Evolutionary conservation across 148 eudicot genomes (phyloP).

Genomic region (Linanthus parryae): DNA sequence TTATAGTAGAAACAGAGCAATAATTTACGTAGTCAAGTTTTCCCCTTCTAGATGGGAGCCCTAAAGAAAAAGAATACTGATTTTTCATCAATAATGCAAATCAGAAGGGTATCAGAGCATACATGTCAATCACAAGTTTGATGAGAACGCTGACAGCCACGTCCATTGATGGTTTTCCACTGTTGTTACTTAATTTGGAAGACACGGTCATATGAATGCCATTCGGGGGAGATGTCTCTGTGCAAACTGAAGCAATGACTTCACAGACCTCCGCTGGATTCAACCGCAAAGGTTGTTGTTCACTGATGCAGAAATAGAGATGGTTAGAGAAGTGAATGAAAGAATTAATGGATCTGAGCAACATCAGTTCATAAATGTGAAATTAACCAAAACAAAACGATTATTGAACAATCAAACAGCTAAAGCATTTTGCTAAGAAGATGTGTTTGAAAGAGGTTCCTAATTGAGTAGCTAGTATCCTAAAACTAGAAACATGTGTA

Average conservation of each 20-base stretch:
- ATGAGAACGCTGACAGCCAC: slow-evolving; percentile 97
- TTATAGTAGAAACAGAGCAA: too few species aligned
- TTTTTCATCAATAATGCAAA: not conserved
- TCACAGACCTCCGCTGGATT: slow-evolving; percentile 86
- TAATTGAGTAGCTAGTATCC: too few species aligned
- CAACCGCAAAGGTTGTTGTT: slow-evolving; percentile 88
- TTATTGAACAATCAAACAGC: too few species aligned
- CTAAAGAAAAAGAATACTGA: not conserved
- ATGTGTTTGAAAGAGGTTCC: too few species aligned
- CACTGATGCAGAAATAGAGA: slow-evolving; percentile 42
- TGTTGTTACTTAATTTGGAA: slow-evolving; percentile 58
- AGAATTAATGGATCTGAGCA: too few species aligned
- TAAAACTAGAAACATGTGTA: too few species aligned
- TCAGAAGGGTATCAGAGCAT: slow-evolving; percentile 25
- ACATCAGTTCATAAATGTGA: too few species aligned
- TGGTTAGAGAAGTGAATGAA: slow-evolving; percentile 7
- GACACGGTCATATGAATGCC: slow-evolving; percentile 56
- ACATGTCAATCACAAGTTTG: slow-evolving; percentile 99
- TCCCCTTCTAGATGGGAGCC: too few species aligned
- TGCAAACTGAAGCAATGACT: slow-evolving; percentile 94
- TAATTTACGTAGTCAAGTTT: too few species aligned
- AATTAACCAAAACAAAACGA: too few species aligned
- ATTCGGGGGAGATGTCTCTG: slow-evolving; percentile 59
- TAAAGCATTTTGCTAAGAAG: too few species aligned
- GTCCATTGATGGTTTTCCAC: slow-evolving; percentile 83